Evolutionary conservation across 441 rosid species (phyloP), one percentile per base, ranked within the genome.

Genomic region (Hypseocharis bilobata): DNA sequence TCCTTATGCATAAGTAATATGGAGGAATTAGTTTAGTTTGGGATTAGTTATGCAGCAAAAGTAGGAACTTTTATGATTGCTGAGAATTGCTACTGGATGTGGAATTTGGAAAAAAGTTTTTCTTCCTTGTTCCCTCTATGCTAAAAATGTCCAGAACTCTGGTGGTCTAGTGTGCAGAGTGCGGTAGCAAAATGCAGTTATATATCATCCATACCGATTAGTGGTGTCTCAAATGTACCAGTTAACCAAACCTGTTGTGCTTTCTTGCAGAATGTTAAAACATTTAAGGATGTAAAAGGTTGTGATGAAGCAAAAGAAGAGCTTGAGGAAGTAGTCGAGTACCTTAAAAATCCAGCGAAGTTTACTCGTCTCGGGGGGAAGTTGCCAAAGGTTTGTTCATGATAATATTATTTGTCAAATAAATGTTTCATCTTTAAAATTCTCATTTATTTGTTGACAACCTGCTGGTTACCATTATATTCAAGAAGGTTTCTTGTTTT

Each of bases 281-380:
- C 99, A 40, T 93, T 93, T 71, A 93, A 93, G 88, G 97, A 93
- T 82, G 97, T 93, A 66, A 93, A 91, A 84, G 99, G 99, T 65
- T 93, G 99, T 77, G 97, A 93, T 83, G 99, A 93, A 82, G 99
- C 99, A 64, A 93, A 90, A 77, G 95, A 88, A 82, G 97, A 93
- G 83, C 96, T 93, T 63, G 96, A 88, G 83, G 99, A 93, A 80
- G 96, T 93, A 45, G 99, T 91, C 56, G 99, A 93, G 77, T 93
- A 93, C 77, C 88, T 93, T 0, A 93, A 85, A 76, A 93, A 88
- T 77, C 97, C 99, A 67, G 25, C 93, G 40, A 93, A 93, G 66
- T 93, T 93, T 76, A 93, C 99, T 74, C 93, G 99, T 63, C 96
- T 93, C 32, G 97, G 97, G 58, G 99, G 97, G 47, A 91, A 91